A percentile compares a stretch with the other conserved stretches of the same genome.
phyloP scores from a whole-genome alignment of 768 basidiomycete species.

The Cystofilobasidium bisporidii region DNA sequence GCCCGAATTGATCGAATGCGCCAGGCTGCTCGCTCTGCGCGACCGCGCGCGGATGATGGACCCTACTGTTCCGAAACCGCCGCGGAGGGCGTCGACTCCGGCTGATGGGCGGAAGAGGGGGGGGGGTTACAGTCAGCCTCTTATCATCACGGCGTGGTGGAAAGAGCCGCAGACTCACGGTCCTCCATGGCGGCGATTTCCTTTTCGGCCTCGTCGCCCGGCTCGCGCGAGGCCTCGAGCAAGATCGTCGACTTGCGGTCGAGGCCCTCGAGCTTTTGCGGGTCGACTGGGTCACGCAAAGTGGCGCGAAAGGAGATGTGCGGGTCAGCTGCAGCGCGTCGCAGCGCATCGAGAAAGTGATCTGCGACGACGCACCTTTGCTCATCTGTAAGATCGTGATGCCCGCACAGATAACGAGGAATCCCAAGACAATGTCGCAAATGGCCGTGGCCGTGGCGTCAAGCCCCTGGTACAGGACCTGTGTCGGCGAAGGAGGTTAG shows the following conservation, averaged over 20 bases:
- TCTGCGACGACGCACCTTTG: constrained; percentile 31
- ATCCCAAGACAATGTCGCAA: constrained; percentile 67
- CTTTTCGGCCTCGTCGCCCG: constrained; percentile 61
- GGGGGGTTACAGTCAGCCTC: neutral
- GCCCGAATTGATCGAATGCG: constrained; percentile 17
- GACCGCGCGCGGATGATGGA: constrained; percentile 58
- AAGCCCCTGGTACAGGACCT: constrained; percentile 86
- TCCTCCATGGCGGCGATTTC: constrained; percentile 64
- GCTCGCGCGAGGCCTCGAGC: constrained; percentile 67
- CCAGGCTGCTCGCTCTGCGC: constrained; percentile 28
- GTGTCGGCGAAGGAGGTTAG: no score
- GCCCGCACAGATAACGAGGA: constrained; percentile 70
- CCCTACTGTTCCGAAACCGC: constrained; percentile 82
- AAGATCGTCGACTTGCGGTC: constrained; percentile 85
- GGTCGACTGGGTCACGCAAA: constrained; percentile 95
- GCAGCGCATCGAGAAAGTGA: neutral
- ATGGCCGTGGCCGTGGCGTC: constrained; percentile 66
- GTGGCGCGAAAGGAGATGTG: constrained; percentile 41
- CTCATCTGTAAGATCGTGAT: constrained; percentile 87
- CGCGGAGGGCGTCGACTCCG: constrained; percentile 81
- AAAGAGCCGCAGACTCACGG: constrained; percentile 38
- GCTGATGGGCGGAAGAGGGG: constrained; percentile 36
- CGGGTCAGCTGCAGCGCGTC: neutral
- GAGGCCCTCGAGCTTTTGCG: constrained; percentile 56
- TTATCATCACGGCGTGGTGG: neutral